Base-by-base conservation (phyloP, 441 rosid genomes). In the Bruguiera hainesii region DNA sequence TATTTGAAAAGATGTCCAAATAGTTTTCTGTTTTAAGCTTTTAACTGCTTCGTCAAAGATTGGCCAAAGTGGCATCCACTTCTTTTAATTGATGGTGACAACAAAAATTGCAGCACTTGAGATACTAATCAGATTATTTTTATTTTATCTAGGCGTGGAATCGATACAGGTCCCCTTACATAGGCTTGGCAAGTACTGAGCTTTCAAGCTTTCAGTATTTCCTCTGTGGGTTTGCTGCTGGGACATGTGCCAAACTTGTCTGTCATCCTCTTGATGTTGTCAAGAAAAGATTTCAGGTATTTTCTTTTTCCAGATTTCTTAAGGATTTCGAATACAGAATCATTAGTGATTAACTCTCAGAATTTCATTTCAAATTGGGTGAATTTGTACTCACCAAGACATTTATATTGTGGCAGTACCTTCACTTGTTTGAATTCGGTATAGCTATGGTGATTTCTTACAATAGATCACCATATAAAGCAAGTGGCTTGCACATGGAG, bases 261-360 rank as follows among this genome's bases (percentile, higher is more conserved):
- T 94, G 99, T 61, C 99, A 94, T 83, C 99, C 99, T 62, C 96
- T 95, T 66, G 99, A 95, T 64, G 97, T 95, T 53, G 97, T 95
- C 61, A 95, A 95, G 83, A 95, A 95, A 78, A 80, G 98, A 70
- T 95, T 95, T 78, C 98, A 95, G 99, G 99, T 88, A 76, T 58
- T 73, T 28, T 20, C 53, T 19, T 30, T 53, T 51, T 50, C 52
- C 51, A 6, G 46, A 51, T 68, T 75, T 53, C 33, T 64, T 64
- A 35, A 60, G 42, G 53, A n/a, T 28, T 52, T 15, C 5, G 4
- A 39, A 6, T 11, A 46, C 49, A 1, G 23, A 59, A 8, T 31
- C 15, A 13, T 65, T 65, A 20, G 18, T 4, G 28, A 11, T 64
- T 16, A 64, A 10, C 21, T 52, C 2, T 51, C 21, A 49, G 13